Base-by-base conservation (phyloP, 192 early-diverging fungal genomes). In the Neocallimastix lanati region DNA sequence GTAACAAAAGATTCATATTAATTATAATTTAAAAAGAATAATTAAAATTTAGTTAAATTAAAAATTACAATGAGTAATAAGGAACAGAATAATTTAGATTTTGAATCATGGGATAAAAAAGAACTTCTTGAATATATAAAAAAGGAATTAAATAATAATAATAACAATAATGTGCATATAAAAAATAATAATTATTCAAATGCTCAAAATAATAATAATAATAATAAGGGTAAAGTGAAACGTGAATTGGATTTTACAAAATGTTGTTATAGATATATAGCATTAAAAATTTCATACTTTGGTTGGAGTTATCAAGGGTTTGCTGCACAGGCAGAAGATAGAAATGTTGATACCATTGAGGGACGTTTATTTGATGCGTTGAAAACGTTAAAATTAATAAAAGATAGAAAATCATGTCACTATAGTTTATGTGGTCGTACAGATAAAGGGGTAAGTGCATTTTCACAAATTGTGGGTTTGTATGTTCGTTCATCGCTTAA, bases 291-390 rank as follows among this genome's bases (percentile, higher is more conserved):
- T 58, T 92, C 94, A 29, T 98, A 98, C 84, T 88, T 97, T 82
- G 96, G 96, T 5, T 95, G 93, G 93, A 85, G 90, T 29, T 98
- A 96, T 86, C 86, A 90, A 82, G 96, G 95, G 33, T 90, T 97
- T 80, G 94, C 94, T 4, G 85, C 90, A 2, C 94, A 95, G 79
- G 90, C 88, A 79, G 76, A 81, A 78, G 81, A 84, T 80, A 25
- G 4, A 11, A 67, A 67, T 67, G 50, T 67, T n/a, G n/a, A 21
- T 67, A 67, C 94, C 4, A 87, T 99, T 13, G 97, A 99, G 83
- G 91, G 89, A 16, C 89, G 91, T 80, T 79, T 99, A n/a, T 95
- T 96, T 81, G 82, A 90, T 29, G 95, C 96, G 1, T 83, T 99
- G 16, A 83, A 88, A 33, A 89, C 88, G 6, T 89, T 93, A 77